Base-by-base conservation (phyloP, 2,329 filamentous ascomycete genomes). In the Fusarium buharicum region DNA sequence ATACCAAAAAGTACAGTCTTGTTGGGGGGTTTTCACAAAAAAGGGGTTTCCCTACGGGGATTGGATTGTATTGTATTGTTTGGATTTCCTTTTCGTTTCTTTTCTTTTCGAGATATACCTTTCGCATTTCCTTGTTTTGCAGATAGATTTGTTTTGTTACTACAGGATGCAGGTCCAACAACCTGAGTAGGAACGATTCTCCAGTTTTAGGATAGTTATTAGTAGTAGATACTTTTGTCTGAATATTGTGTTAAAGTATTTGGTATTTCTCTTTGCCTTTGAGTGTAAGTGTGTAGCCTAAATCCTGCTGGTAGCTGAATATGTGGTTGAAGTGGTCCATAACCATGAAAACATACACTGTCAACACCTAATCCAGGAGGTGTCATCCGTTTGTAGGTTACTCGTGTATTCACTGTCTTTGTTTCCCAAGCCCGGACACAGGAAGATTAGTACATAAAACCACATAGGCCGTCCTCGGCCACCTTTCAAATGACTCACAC, bases 1-100 rank as follows among this genome's bases (percentile, higher is more conserved):
- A 68, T 65, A 65, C 62, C 62, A 65, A 65, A 65, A 65, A 65
- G 58, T 59, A 65, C 58, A 66, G 62, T 62, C 50, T 62, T 65
- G 59, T 62, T 58, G 57, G 62, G 46, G 48, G 52, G 48, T 37
- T 59, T 59, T 59, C 37, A 50, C 50, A 58, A 62, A 57, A 53
- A 37, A 14, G 54, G 46, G 30, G 55, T 43, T 43, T 31, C 56
- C 48, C 36, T 14, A 17, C 37, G 43, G 55, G 55, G 37, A 49
- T 55, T 55, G 48, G 48, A 49, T 49, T 54, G 34, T 54, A 49
- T 49, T 54, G 34, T 54, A 28, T 34, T 59, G 40, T 64, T 50
- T 27, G 27, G 20, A 5, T 31, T 31, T 31, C 13, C 5, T n/a
- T 31, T 31, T 33, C 10, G 3, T 30, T 13, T 13, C 13, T 30